Conservation (phyloP, 108 stramenopile genomes). For the Nannochloropsis oceanica region DNA sequence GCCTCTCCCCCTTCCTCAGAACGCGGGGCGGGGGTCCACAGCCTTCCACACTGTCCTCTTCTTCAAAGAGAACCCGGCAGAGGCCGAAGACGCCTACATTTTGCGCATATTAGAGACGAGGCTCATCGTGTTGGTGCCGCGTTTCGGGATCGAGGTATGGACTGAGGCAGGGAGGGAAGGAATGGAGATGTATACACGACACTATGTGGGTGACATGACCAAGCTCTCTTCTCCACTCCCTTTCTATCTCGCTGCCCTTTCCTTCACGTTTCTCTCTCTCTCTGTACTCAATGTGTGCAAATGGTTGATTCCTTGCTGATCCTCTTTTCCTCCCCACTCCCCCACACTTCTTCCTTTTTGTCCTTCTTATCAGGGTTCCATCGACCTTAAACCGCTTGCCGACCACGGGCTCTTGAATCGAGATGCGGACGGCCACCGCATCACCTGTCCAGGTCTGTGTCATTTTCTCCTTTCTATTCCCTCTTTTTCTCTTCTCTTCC, state of each 20-base stretch:
- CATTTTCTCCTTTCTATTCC: neutral
- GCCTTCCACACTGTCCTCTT: slow-evolving; percentile 76
- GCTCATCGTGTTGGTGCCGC: slow-evolving; percentile 76
- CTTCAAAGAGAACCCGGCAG: slow-evolving; percentile 50
- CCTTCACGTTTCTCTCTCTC: no score
- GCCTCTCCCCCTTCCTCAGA: neutral
- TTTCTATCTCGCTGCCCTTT: no score
- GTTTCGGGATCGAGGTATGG: slow-evolving; percentile 87
- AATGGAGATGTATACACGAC: neutral
- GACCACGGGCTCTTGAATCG: neutral
- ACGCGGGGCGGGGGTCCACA: slow-evolving; percentile 62
- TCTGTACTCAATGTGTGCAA: no score
- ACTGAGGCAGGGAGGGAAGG: neutral
- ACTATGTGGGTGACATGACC: no score
- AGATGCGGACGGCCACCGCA: neutral
- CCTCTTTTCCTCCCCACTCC: neutral
- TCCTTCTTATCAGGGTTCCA: neutral
- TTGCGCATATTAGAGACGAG: slow-evolving; percentile 60
- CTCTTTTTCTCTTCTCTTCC: neutral
- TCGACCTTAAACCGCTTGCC: neutral
- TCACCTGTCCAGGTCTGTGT: neutral
- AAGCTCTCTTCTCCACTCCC: no score
- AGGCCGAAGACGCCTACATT: slow-evolving; percentile 73
- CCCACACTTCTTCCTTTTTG: neutral
- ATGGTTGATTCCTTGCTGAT: no score